Conservation (phyloP, 306 rosid genomes). For the Albizia julibrissin region DNA sequence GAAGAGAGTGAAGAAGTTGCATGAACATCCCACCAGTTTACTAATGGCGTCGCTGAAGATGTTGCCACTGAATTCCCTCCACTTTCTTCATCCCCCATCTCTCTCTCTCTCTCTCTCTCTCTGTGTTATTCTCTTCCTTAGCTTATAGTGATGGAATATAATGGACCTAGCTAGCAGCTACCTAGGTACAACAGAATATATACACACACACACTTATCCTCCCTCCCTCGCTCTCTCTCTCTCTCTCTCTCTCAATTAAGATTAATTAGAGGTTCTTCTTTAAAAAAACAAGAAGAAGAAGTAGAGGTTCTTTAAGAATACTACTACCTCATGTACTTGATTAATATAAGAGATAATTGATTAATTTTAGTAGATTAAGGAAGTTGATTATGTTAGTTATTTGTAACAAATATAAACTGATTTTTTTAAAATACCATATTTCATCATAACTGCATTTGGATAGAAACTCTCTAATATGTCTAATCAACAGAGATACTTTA, state of each 20-base stretch:
- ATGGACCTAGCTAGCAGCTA: neutral
- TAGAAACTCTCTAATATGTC: too few relatives aligned
- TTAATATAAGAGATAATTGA: too few relatives aligned
- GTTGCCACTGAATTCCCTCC: slow-evolving; percentile 59
- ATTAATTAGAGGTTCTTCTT: too few relatives aligned
- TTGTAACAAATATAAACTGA: too few relatives aligned
- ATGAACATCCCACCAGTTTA: slow-evolving; percentile 77
- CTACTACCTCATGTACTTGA: too few relatives aligned
- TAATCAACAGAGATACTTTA: too few relatives aligned
- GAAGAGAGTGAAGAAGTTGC: slow-evolving; percentile 37
- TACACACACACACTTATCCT: neutral
- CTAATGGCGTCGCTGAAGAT: slow-evolving; percentile 50
- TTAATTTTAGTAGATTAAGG: too few relatives aligned
- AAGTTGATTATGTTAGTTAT: too few relatives aligned
- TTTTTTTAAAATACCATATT: too few relatives aligned
- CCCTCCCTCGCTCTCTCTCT: neutral
- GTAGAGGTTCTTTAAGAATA: neutral
- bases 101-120: slow-evolving; percentile 5
- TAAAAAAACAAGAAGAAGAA: too few relatives aligned
- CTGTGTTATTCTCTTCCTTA: neutral
- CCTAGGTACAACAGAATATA: neutral
- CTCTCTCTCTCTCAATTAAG: neutral
- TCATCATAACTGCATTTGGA: too few relatives aligned
- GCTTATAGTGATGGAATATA: neutral
- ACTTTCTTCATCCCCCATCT: slow-evolving; percentile 70